A percentile compares a stretch with the other conserved stretches of the same genome.
These are phyloP conservation scores for Lophiostoma macrostomum DNA, from an alignment of 495 filamentous ascomycete genomes.

Conservation along the genomic window DNA sequence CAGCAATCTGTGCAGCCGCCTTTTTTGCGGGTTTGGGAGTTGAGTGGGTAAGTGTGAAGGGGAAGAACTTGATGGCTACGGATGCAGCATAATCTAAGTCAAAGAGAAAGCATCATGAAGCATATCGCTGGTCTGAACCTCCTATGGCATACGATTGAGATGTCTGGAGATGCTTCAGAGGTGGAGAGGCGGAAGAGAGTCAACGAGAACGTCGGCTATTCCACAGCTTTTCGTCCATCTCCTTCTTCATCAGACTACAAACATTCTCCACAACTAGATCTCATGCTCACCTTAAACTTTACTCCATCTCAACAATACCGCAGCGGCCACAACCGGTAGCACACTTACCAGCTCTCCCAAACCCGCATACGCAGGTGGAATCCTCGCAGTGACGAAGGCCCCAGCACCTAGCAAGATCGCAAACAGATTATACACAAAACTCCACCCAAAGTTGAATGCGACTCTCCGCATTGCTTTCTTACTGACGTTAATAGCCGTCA, in stretches of 20 bases:
- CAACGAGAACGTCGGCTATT: too few relatives aligned
- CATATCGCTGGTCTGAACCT: too few relatives aligned
- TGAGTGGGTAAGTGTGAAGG: slow-evolving; percentile 24
- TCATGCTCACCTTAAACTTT: too few relatives aligned
- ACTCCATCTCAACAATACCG: slow-evolving; percentile 45
- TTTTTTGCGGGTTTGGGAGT: slow-evolving; percentile 15
- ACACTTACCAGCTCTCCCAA: slow-evolving; percentile 78
- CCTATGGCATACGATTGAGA: background rate
- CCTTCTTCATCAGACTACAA: too few relatives aligned
- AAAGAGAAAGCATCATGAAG: too few relatives aligned
- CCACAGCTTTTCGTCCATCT: too few relatives aligned
- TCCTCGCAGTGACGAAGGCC: slow-evolving; percentile 57
- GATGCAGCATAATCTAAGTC: background rate
- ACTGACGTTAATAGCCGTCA: slow-evolving; percentile 58
- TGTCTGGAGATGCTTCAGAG: slow-evolving; percentile 2
- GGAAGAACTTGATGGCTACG: slow-evolving; percentile 15
- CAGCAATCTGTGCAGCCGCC: slow-evolving; percentile 2
- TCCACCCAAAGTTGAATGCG: slow-evolving; percentile 70
- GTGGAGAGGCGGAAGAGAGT: background rate
- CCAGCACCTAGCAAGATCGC: slow-evolving; percentile 68
- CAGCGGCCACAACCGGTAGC: slow-evolving; percentile 66
- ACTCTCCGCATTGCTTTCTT: slow-evolving; percentile 53
- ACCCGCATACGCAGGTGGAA: slow-evolving; percentile 71
- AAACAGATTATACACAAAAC: slow-evolving; percentile 67
- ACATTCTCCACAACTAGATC: too few relatives aligned